These are phyloP conservation scores for Isabelozyma rhagii DNA, from an alignment of 805 yeast species.

Conservation along the genomic window DNA sequence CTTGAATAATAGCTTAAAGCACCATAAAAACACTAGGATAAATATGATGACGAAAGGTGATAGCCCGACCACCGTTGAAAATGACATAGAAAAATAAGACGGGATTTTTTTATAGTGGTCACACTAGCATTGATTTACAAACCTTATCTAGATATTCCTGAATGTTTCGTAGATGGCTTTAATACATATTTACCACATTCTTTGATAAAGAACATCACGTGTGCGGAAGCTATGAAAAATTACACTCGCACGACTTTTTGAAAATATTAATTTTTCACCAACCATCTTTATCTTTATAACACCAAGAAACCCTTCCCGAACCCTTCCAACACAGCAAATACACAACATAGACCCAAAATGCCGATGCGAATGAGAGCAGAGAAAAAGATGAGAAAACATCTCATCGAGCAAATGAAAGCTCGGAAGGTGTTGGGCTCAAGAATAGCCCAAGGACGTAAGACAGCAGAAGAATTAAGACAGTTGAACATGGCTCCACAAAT, in stretches of 20 bases:
- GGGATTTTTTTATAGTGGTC: too few relatives aligned
- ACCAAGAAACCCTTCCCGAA: not conserved
- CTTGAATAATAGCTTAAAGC: slow-evolving; percentile 16
- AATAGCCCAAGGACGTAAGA: slow-evolving; percentile 36
- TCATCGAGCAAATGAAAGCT: slow-evolving; percentile 42
- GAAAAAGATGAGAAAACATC: slow-evolving; percentile 46
- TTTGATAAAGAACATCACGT: too few relatives aligned
- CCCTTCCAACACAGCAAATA: not conserved
- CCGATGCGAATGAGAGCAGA: slow-evolving; percentile 41
- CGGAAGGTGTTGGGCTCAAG: slow-evolving; percentile 42
- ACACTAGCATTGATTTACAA: too few relatives aligned
- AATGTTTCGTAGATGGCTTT: too few relatives aligned
- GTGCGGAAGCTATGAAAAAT: too few relatives aligned
- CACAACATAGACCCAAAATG: slow-evolving; percentile 11
- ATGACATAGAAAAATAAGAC: too few relatives aligned
- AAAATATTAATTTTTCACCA: not conserved
- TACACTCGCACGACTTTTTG: not conserved
- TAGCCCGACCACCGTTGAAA: slow-evolving; percentile 5
- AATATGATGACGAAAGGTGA: slow-evolving; percentile 13
- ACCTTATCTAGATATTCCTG: too few relatives aligned
- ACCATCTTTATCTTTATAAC: not conserved
- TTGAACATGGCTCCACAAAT: slow-evolving; percentile 80
- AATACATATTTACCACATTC: too few relatives aligned
- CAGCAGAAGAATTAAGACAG: slow-evolving; percentile 27
- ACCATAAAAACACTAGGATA: slow-evolving; percentile 14